Evolutionary conservation across 805 yeast genomes (phyloP).

Genomic region (Cyberlindnera samutprakarnensis): DNA sequence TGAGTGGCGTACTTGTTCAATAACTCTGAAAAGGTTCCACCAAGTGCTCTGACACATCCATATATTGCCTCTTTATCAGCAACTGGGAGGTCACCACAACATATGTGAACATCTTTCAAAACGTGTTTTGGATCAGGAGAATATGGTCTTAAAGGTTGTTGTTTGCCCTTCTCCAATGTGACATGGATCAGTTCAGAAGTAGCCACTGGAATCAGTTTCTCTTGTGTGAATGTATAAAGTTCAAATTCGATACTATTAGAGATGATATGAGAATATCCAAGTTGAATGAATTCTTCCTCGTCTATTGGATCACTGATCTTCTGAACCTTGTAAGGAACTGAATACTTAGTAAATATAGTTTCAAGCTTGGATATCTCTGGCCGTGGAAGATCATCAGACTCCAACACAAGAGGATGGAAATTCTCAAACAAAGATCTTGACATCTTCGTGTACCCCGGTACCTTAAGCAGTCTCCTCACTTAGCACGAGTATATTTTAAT

Average conservation of each 20-base stretch:
- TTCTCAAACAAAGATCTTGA: conserved; percentile 15
- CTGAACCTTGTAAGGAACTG: conserved; percentile 19
- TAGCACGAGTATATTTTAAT: too few species aligned
- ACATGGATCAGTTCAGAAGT: conserved; percentile 53
- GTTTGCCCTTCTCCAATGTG: conserved; percentile 32
- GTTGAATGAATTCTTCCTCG: conserved; percentile 14
- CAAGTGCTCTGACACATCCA: conserved; percentile 61
- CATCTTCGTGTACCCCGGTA: too few species aligned
- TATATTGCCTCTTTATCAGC: conserved; percentile 62
- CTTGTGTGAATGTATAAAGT: conserved; percentile 29
- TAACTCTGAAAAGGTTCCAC: conserved; percentile 61
- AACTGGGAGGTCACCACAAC: conserved; percentile 48
- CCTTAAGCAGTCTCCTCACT: too few species aligned
- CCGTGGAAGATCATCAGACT: conserved; percentile 10
- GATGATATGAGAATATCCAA: conserved; percentile 39
- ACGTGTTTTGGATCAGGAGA: conserved; percentile 67
- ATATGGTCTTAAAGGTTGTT: conserved; percentile 48
- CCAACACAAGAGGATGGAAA: conserved; percentile 16
- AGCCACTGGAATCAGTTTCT: conserved; percentile 58
- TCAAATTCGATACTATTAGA: conserved; percentile 45
- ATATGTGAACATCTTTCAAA: conserved; percentile 53
- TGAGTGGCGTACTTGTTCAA: conserved; percentile 75
- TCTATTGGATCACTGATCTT: conserved; percentile 16
- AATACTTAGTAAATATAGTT: conserved; percentile 17
- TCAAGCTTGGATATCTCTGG: conserved; percentile 12